Conservation (phyloP, 768 basidiomycete species). For the Hemileccinum impolitum region DNA sequence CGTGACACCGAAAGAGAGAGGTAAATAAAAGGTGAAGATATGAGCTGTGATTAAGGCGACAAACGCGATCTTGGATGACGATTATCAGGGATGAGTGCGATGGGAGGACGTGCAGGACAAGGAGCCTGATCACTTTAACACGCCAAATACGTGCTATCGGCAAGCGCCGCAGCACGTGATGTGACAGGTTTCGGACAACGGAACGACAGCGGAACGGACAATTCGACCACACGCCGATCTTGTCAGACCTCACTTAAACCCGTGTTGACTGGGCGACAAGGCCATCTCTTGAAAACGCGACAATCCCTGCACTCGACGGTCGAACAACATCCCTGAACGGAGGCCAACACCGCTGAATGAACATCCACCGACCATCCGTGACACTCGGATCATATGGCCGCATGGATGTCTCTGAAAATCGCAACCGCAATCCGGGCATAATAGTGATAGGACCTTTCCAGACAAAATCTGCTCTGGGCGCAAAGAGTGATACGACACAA, state of each 20-base stretch:
- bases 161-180: slow-evolving; percentile 33
- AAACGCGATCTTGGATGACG: slow-evolving; percentile 17
- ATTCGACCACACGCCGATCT: neutral
- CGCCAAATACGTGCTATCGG: slow-evolving; percentile 27
- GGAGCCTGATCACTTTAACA: slow-evolving; percentile 32
- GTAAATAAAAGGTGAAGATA: neutral
- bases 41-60: neutral
- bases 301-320: neutral
- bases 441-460: neutral
- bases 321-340: neutral
- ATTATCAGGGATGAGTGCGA: slow-evolving; percentile 21
- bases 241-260: no score
- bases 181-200: slow-evolving; percentile 11
- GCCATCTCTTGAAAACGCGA: neutral
- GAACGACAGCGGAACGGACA: slow-evolving; percentile 17
- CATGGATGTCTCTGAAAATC: neutral
- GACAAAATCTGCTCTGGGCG: neutral
- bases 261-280: no score
- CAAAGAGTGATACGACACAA: neutral
- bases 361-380: slow-evolving; percentile 3
- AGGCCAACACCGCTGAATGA: slow-evolving; percentile 8
- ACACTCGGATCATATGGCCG: neutral
- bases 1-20: slow-evolving; percentile 1
- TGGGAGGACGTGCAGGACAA: slow-evolving; percentile 16
- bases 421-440: neutral